These are phyloP conservation scores for Serendipita indica DNA, from an alignment of 768 basidiomycete genomes.

Conservation along the genomic window DNA sequence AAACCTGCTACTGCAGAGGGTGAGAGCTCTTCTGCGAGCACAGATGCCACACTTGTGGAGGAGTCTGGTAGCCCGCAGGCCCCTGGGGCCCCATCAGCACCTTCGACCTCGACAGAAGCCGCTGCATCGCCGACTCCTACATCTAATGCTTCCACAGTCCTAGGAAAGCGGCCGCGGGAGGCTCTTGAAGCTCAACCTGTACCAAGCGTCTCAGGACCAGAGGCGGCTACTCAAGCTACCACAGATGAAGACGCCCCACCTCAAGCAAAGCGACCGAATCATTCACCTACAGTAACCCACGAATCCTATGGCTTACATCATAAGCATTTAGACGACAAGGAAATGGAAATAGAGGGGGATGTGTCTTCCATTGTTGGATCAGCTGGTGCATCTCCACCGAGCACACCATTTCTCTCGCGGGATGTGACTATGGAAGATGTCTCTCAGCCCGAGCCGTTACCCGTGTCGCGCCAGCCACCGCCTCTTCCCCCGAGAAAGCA, in stretches of 20 bases:
- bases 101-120: neutral
- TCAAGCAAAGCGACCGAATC: neutral
- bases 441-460: neutral
- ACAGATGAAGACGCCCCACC: neutral
- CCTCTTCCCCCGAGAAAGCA: constrained; percentile 38
- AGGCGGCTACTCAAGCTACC: too few relatives aligned
- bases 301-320: too few relatives aligned
- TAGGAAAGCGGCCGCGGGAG: constrained; percentile 56
- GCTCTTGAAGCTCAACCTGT: constrained; percentile 14
- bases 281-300: neutral
- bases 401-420: neutral
- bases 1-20: constrained; percentile 54
- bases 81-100: neutral
- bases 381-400: neutral
- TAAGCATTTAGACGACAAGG: neutral
- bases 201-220: too few relatives aligned
- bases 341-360: neutral
- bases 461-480: constrained; percentile 29
- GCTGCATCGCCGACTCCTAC: neutral
- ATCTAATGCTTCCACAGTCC: constrained; percentile 27
- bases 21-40: constrained; percentile 53
- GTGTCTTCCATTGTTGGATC: neutral
- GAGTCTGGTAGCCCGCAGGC: constrained; percentile 25
- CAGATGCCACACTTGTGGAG: constrained; percentile 78
- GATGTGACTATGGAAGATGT: neutral